These are phyloP conservation scores for Pilasporangium apinafurcum DNA, from an alignment of 352 stramenopile species.

Conservation along the genomic window DNA sequence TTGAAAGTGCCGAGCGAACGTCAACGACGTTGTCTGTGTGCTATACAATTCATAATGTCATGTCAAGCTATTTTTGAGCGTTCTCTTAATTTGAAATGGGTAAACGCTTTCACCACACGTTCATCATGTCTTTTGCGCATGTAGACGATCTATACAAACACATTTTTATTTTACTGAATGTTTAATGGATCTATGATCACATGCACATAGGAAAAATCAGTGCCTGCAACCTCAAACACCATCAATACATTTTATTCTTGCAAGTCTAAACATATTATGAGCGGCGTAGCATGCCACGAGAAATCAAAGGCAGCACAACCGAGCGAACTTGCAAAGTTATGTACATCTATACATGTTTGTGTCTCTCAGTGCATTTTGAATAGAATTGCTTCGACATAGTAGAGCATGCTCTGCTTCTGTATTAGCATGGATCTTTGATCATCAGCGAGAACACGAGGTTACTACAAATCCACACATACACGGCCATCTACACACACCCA, in stretches of 20 bases:
- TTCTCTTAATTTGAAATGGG: too few relatives aligned
- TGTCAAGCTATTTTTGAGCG: too few relatives aligned
- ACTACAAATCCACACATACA: neutral
- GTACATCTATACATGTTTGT: neutral
- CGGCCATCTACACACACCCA: neutral
- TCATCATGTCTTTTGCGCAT: too few relatives aligned
- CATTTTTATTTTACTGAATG: constrained; percentile 11
- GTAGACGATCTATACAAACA: neutral
- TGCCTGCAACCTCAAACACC: constrained; percentile 77
- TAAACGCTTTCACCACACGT: too few relatives aligned
- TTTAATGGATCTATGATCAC: constrained; percentile 72
- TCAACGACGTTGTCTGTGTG: too few relatives aligned
- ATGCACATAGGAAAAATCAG: constrained; percentile 46
- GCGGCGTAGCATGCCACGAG: constrained; percentile 36
- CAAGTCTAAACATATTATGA: constrained; percentile 44
- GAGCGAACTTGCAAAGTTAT: constrained; percentile 59
- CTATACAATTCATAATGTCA: too few relatives aligned
- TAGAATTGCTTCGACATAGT: constrained; percentile 61
- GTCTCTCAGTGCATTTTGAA: constrained; percentile 81
- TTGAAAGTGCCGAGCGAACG: neutral
- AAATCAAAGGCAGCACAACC: constrained; percentile 32
- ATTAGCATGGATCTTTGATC: constrained; percentile 76
- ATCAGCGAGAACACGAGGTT: constrained; percentile 48
- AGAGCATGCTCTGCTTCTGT: constrained; percentile 25
- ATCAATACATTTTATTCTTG: constrained; percentile 37